Evolutionary conservation across 345 rosid species (phyloP), one percentile per base, ranked within the genome.

Genomic region (Linum usitatissimum): DNA sequence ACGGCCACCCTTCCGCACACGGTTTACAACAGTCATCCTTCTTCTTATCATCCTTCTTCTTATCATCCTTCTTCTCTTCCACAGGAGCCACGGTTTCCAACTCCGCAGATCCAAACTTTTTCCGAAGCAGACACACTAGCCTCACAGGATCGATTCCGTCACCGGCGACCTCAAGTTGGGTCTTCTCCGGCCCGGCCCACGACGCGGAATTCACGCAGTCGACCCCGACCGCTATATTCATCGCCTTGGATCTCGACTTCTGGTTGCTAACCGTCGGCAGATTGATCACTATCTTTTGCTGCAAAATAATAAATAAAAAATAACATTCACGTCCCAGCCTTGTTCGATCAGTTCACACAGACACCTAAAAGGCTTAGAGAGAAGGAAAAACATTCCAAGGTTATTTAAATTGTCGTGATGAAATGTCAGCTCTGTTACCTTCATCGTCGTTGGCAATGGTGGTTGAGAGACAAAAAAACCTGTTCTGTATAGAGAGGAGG

Each of bases 141-240:
- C 12, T 0, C 3, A 71, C 78, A 58, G 78, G 20, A 54, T 82
- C 82, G 1, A 84, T 69, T 15, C 70, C 76, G 4, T 74, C 80
- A 23, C 87, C 87, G 0, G 62, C 74, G 4, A 84, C 75, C 70
- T 80, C 87, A 30, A 82, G 80, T 55, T 80, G 77, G 68, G 62
- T 75, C 78, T 72, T 68, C 19, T 76, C 81, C 18, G 64, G 70
- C 5, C 85, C 86, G 67, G 70, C 81, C 57, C 77, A 60, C 2
- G 75, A 67, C 30, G 66, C 87, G 0, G 75, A 75, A 55, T 76
- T 64, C 18, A 84, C 86, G 0, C 86, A 82, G 48, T 40, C 10
- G 48, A 40, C 48, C 1, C 48, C 48, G 3, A 40, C 48, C 10
- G 13, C 48, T 6, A 40, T 2, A 3, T 7, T 40, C 48, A 40